Conservation (phyloP, 805 yeast genomes). For the Candida mattraensis region DNA sequence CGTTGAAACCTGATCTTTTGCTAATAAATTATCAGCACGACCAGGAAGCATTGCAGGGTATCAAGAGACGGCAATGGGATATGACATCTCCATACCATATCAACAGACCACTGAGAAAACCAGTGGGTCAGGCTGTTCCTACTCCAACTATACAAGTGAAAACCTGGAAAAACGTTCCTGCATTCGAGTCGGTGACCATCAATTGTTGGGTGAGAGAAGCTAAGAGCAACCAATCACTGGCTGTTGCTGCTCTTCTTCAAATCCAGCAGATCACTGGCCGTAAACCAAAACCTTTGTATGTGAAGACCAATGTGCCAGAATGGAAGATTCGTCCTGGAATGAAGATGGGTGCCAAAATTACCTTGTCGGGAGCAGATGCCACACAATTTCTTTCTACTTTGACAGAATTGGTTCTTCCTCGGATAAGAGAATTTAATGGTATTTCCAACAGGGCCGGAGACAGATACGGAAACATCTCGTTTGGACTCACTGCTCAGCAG, state of each 20-base stretch:
- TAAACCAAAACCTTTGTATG: constrained; percentile 70
- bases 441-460: constrained; percentile 79
- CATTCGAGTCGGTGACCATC: constrained; percentile 62
- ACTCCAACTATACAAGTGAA: constrained; percentile 73
- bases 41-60: constrained; percentile 54
- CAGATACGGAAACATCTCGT: constrained; percentile 77
- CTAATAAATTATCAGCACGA: constrained; percentile 75
- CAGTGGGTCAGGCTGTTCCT: constrained; percentile 71
- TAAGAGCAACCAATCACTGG: constrained; percentile 65
- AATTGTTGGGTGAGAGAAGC: constrained; percentile 78
- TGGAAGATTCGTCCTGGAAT: constrained; percentile 88
- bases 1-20: constrained; percentile 73
- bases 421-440: constrained; percentile 85
- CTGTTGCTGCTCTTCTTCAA: constrained; percentile 74
- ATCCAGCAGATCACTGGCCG: constrained; percentile 93
- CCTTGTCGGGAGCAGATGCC: constrained; percentile 76
- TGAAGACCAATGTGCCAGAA: constrained; percentile 75
- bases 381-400: constrained; percentile 82
- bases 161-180: constrained; percentile 70
- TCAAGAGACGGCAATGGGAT: constrained; percentile 81
- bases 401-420: constrained; percentile 89
- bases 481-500: constrained; percentile 79
- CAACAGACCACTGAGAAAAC: constrained; percentile 75
- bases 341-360: constrained; percentile 87
- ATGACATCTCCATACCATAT: constrained; percentile 85